Percentiles rank a stretch among this genome's conserved stretches.
Conservation (phyloP, 306 rosid species). For the peach (Prunus persica) region DNA sequence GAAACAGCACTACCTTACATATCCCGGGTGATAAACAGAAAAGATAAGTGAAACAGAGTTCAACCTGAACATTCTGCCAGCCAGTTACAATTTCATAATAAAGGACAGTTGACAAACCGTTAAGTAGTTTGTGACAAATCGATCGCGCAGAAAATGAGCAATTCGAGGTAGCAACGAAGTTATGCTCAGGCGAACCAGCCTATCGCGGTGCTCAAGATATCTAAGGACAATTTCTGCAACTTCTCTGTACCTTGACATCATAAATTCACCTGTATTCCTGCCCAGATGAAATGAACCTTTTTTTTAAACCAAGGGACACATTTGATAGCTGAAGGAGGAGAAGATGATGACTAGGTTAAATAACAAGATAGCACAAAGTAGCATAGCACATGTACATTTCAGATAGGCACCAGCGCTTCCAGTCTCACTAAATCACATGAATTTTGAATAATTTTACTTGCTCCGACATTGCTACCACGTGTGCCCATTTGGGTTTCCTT, state of each 20-base stretch:
- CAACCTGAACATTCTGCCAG: conserved; percentile 13
- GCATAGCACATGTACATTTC: not conserved
- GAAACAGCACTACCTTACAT: conserved; percentile 31
- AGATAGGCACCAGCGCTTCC: not conserved
- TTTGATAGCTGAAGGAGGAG: not conserved
- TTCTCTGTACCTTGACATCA: conserved; percentile 99
- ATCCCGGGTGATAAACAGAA: conserved; percentile 14
- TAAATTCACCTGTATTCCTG: conserved; percentile 98
- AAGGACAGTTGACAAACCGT: conserved; percentile 44
- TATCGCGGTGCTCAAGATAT: conserved; percentile 88
- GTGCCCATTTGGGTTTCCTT: not conserved
- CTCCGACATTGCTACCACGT: not conserved
- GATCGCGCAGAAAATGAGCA: conserved; percentile 96
- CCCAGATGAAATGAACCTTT: conserved; percentile 24
- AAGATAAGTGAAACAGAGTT: conserved; percentile 5
- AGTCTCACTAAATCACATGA: not conserved
- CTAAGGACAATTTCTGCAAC: conserved; percentile 96
- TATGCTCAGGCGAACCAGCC: conserved; percentile 97
- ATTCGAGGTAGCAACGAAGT: conserved; percentile 94
- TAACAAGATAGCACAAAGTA: not conserved
- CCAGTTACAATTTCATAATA: conserved; percentile 19
- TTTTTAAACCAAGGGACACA: not conserved
- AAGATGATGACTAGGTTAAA: not conserved
- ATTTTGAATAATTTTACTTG: not conserved
- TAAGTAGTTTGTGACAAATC: conserved; percentile 93